A percentile compares a stretch with the other conserved stretches of the same genome.
Conservation (phyloP, 768 basidiomycete species). For the Paxillus rubicundulus region DNA sequence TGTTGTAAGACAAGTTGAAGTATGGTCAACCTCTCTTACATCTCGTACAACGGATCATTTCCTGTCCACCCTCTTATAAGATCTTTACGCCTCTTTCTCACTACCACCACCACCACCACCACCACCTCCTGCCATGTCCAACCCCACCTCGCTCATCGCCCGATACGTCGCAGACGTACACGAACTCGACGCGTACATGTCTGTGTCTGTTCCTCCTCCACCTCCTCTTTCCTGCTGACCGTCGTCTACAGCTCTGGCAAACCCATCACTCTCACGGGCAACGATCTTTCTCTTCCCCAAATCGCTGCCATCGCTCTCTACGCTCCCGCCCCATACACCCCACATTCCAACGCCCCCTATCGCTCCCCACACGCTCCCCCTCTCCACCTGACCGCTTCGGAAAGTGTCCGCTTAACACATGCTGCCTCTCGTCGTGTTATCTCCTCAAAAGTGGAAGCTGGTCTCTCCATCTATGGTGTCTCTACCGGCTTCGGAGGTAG, state of each 20-base stretch:
- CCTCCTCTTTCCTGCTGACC: neutral
- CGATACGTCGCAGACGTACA: slow-evolving; percentile 57
- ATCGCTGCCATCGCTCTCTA: slow-evolving; percentile 76
- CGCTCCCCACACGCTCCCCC: slow-evolving; percentile 13
- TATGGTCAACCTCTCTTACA: no score
- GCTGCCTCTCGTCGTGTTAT: slow-evolving; percentile 64
- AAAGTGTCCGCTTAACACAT: slow-evolving; percentile 47
- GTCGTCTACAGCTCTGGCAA: slow-evolving; percentile 51
- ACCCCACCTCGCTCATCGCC: slow-evolving; percentile 37
- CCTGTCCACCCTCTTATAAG: neutral
- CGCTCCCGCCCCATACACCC: slow-evolving; percentile 46
- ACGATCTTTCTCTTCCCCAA: slow-evolving; percentile 69
- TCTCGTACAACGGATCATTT: slow-evolving; percentile 13
- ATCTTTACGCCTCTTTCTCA: neutral
- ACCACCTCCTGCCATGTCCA: slow-evolving; percentile 6
- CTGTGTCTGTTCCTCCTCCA: slow-evolving; percentile 16
- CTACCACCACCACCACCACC: neutral
- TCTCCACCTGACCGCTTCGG: slow-evolving; percentile 19
- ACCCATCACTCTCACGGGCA: slow-evolving; percentile 64
- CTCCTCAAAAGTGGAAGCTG: slow-evolving; percentile 60
- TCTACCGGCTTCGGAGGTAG: slow-evolving; percentile 87
- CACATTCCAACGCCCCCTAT: slow-evolving; percentile 37
- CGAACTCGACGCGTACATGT: slow-evolving; percentile 69
- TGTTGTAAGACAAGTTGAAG: no score
- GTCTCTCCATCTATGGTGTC: slow-evolving; percentile 78